These are phyloP conservation scores for Acidiella bohemica DNA, from an alignment of 495 filamentous ascomycete genomes.

Conservation along the genomic window DNA sequence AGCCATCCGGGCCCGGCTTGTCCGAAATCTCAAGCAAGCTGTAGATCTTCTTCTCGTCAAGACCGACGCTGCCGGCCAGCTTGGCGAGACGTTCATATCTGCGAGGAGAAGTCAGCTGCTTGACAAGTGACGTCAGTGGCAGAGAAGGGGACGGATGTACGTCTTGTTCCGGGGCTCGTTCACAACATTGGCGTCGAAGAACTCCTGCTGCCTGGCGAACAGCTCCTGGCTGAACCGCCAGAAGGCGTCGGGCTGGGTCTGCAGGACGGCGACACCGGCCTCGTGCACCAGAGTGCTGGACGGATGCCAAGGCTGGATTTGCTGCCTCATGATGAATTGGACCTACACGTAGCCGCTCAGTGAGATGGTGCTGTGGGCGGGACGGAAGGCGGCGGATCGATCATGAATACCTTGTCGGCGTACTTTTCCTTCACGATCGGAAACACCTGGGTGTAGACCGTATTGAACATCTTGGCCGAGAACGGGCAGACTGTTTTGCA, in stretches of 20 bases:
- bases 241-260: constrained; percentile 53
- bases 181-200: constrained; percentile 70
- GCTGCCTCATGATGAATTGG: too few species aligned
- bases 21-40: constrained; percentile 50
- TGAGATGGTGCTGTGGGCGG: too few species aligned
- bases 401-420: constrained; percentile 51
- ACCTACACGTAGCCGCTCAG: too few species aligned
- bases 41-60: constrained; percentile 52
- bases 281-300: constrained; percentile 79
- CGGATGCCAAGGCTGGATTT: constrained; percentile 90
- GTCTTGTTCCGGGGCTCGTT: constrained; percentile 72
- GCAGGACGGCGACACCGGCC: constrained; percentile 65
- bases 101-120: too few species aligned
- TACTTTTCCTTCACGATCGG: constrained; percentile 40
- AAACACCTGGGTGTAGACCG: constrained; percentile 46
- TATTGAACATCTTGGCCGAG: constrained; percentile 59
- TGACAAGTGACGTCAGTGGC: too few species aligned
- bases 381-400: too few species aligned
- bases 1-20: constrained; percentile 45
- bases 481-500: constrained; percentile 30
- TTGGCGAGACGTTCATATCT: constrained; percentile 63
- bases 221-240: constrained; percentile 61
- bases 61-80: constrained; percentile 51
- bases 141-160: too few species aligned
- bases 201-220: constrained; percentile 56